Percentiles rank a stretch among this genome's conserved stretches.
These are phyloP conservation scores for Dioscorea zingiberensis DNA, from an alignment of 106 monocot species.

Conservation along the genomic window DNA sequence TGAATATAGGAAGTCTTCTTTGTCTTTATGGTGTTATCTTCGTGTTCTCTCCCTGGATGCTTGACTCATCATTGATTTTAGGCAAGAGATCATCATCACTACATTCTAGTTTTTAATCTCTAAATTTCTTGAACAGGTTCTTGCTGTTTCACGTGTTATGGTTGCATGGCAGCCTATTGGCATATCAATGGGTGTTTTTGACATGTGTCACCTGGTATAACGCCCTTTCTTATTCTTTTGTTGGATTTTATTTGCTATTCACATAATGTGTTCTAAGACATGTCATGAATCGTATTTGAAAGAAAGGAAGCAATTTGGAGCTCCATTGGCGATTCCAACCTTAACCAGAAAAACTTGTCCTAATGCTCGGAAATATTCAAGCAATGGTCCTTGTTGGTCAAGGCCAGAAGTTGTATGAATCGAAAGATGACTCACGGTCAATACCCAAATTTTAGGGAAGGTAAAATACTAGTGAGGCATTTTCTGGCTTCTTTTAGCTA, in stretches of 20 bases:
- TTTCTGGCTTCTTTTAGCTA: background rate
- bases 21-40: too few relatives aligned
- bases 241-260: background rate
- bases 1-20: too few relatives aligned
- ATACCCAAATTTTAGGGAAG: constrained; percentile 89
- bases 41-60: too few relatives aligned
- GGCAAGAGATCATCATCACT: too few relatives aligned
- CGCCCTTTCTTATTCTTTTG: background rate
- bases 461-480: constrained; percentile 30
- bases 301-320: constrained; percentile 96
- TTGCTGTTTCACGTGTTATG: constrained; percentile 90
- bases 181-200: constrained; percentile 89
- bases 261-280: background rate
- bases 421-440: constrained; percentile 95
- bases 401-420: constrained; percentile 90
- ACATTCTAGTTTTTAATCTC: background rate
- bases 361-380: constrained; percentile 94
- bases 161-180: constrained; percentile 96
- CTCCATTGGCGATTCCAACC: constrained; percentile 78
- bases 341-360: constrained; percentile 89
- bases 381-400: constrained; percentile 93
- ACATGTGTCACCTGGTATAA: constrained; percentile 78
- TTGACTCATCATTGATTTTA: too few relatives aligned
- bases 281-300: constrained; percentile 44
- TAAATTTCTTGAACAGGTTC: constrained; percentile 40